Percentiles rank a stretch among this genome's conserved stretches.
Conservation (phyloP, 768 basidiomycete species). For the Cystobasidium ongulense region DNA sequence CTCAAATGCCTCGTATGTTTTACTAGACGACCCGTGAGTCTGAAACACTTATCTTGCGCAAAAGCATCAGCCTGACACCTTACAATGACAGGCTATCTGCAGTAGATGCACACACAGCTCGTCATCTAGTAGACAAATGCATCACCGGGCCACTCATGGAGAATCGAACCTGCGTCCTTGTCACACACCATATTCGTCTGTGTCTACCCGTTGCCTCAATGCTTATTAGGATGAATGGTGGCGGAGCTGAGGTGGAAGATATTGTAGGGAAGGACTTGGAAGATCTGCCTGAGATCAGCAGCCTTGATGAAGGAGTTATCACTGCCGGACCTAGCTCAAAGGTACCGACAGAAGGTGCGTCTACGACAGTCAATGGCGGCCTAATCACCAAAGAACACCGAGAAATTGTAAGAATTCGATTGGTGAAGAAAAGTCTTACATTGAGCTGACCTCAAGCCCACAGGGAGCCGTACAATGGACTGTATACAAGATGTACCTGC, state of each 20-base stretch:
- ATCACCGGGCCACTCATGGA: conserved; percentile 67
- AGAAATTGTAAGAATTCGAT: conserved; percentile 15
- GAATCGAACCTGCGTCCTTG: conserved; percentile 75
- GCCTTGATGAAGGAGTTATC: conserved; percentile 17
- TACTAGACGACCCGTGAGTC: conserved; percentile 63
- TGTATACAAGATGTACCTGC: conserved; percentile 34
- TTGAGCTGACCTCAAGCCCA: neutral
- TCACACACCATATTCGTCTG: conserved; percentile 89
- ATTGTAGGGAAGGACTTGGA: neutral
- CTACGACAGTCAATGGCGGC: neutral
- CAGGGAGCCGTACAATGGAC: conserved; percentile 34
- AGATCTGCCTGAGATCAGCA: neutral
- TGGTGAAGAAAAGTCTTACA: too few relatives aligned
- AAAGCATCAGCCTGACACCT: too few relatives aligned
- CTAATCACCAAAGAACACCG: conserved; percentile 36
- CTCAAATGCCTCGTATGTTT: conserved; percentile 50
- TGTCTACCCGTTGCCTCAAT: conserved; percentile 71
- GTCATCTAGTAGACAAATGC: conserved; percentile 70
- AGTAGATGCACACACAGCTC: conserved; percentile 61
- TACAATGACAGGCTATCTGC: conserved; percentile 34
- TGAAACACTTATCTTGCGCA: too few relatives aligned
- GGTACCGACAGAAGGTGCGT: conserved; percentile 28
- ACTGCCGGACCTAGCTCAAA: neutral
- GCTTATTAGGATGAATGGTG: conserved; percentile 46
- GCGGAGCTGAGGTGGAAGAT: conserved; percentile 24